Percentiles rank a stretch among this genome's conserved stretches.
Evolutionary conservation across 2,329 filamentous ascomycete genomes (phyloP).

Genomic region (Ophiostoma novo-ulmi): DNA sequence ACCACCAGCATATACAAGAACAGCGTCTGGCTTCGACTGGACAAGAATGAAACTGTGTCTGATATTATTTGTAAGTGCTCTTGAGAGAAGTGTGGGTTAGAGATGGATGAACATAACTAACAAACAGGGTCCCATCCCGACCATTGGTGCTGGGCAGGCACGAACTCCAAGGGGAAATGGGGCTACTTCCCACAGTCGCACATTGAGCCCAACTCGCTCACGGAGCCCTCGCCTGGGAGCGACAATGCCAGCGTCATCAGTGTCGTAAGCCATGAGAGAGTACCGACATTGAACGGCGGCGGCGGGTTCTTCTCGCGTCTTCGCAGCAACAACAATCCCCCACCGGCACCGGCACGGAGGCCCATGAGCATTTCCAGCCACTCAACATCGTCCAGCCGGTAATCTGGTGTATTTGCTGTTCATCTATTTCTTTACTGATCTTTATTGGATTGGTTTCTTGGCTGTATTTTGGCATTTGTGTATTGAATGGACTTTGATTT

Average conservation of each 20-base stretch:
- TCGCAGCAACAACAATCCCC: conserved; percentile 20
- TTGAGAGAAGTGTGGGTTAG: background rate
- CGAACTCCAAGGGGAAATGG: conserved; percentile 48
- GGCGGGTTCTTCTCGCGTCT: conserved; percentile 24
- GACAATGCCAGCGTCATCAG: conserved; percentile 28
- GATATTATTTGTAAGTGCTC: conserved; percentile 50
- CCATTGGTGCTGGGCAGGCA: conserved; percentile 55
- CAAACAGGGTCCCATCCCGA: conserved; percentile 36
- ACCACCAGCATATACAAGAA: conserved; percentile 38
- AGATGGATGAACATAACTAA: background rate
- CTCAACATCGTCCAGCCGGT: conserved; percentile 25
- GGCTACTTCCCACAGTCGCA: conserved; percentile 51
- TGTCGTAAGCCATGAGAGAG: conserved; percentile 10
- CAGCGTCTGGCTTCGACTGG: conserved; percentile 52
- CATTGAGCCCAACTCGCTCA: conserved; percentile 44
- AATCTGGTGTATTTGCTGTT: background rate
- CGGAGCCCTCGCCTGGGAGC: conserved; percentile 32
- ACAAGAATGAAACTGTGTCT: conserved; percentile 60
- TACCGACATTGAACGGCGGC: conserved; percentile 21
- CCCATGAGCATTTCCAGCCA: conserved; percentile 25
- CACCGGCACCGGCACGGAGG: conserved; percentile 15
- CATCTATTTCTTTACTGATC: background rate
- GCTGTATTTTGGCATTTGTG: background rate
- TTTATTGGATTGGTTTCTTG: conserved; percentile 10
- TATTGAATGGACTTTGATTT: background rate